Evolutionary conservation across 2,329 filamentous ascomycete genomes (phyloP).

Genomic region (Plectosphaerella sp.): DNA sequence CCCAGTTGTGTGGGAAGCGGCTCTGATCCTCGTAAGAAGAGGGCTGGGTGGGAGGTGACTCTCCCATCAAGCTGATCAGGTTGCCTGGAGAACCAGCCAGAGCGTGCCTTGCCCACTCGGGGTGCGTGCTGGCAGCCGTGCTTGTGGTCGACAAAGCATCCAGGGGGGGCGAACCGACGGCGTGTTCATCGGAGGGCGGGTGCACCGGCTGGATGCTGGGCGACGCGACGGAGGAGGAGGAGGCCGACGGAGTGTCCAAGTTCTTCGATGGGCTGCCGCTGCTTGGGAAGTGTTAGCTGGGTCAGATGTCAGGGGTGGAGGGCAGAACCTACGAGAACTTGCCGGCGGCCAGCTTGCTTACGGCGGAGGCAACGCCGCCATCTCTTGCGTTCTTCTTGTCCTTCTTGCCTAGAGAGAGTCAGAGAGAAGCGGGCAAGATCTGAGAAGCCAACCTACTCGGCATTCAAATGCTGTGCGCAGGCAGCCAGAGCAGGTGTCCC

Average conservation of each 20-base stretch:
- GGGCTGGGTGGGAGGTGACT: constrained; percentile 48
- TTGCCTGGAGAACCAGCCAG: constrained; percentile 50
- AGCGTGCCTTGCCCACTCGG: constrained; percentile 39
- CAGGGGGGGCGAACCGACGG: constrained; percentile 39
- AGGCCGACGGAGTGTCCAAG: constrained; percentile 24
- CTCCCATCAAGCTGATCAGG: constrained; percentile 44
- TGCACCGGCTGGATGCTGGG: constrained; percentile 39
- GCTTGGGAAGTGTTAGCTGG: constrained; percentile 12
- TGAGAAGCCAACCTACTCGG: constrained; percentile 10
- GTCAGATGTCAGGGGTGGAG: background rate
- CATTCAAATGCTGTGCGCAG: constrained; percentile 13
- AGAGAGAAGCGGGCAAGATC: too few relatives aligned
- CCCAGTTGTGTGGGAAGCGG: constrained; percentile 39
- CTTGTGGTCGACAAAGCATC: constrained; percentile 44
- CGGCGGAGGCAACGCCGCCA: constrained; percentile 46
- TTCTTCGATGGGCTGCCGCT: constrained; percentile 27
- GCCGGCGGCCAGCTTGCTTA: constrained; percentile 47
- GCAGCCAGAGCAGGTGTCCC: constrained; percentile 13
- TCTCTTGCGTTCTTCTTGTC: constrained; percentile 52
- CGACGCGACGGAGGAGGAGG: constrained; percentile 36
- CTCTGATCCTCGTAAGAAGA: constrained; percentile 46
- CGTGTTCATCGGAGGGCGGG: constrained; percentile 33
- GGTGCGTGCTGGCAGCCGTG: constrained; percentile 40
- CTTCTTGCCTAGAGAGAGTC: constrained; percentile 38
- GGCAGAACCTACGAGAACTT: constrained; percentile 43